phyloP scores from a whole-genome alignment of 106 monocot genomes.

The Posidonia australis region DNA sequence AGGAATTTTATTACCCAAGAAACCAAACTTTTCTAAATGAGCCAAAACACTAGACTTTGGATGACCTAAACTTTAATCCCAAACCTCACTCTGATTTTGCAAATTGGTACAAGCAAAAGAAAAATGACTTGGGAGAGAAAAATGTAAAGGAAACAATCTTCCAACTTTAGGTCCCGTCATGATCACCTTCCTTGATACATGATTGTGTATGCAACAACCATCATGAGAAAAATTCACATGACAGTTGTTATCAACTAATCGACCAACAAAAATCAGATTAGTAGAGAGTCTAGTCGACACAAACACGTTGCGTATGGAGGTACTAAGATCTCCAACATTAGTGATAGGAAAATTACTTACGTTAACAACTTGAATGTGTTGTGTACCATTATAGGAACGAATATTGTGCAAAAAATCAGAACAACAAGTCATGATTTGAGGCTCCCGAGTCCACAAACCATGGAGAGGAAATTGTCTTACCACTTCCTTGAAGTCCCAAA shows the following conservation, averaged over 20 bases:
- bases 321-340: not conserved
- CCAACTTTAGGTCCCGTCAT: not conserved
- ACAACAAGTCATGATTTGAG: conserved; percentile 2
- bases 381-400: not conserved
- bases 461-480: not conserved
- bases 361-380: not conserved
- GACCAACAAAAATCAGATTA: not conserved
- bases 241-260: not conserved
- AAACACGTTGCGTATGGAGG: not conserved
- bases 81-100: no score
- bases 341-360: not conserved
- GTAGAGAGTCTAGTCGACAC: not conserved
- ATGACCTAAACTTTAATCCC: no score
- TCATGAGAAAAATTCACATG: not conserved
- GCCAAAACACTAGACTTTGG: no score
- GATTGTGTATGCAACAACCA: conserved; percentile 6
- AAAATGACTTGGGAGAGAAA: not conserved
- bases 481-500: not conserved
- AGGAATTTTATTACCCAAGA: not conserved
- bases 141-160: not conserved
- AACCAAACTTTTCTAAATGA: no score
- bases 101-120: no score
- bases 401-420: not conserved
- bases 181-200: conserved; percentile 4
- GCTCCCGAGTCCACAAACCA: conserved; percentile 6